Percentiles rank a stretch among this genome's conserved stretches.
phyloP scores from a whole-genome alignment of 2,329 filamentous ascomycete species.

The Cytospora mali region DNA sequence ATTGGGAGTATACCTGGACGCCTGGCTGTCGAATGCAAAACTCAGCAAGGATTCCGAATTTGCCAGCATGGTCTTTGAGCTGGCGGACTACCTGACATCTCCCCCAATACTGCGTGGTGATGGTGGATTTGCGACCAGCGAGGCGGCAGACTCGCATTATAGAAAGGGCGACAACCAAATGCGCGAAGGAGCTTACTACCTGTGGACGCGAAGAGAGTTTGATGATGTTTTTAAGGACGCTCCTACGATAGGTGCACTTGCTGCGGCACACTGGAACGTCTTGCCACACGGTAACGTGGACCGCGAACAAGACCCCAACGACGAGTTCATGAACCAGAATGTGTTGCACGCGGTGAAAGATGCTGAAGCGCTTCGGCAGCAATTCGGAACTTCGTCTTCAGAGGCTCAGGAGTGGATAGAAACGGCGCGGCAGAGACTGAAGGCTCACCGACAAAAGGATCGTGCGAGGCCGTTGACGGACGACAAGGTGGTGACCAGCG shows the following conservation, averaged over 20 bases:
- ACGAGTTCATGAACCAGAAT: slow-evolving; percentile 94
- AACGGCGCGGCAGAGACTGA: slow-evolving; percentile 68
- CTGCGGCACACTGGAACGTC: slow-evolving; percentile 84
- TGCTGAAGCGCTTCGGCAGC: slow-evolving; percentile 68
- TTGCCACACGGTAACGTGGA: slow-evolving; percentile 83
- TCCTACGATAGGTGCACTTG: slow-evolving; percentile 66
- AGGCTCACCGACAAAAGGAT: slow-evolving; percentile 71
- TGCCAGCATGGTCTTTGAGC: slow-evolving; percentile 75
- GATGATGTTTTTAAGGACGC: slow-evolving; percentile 66
- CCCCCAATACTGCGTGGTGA: slow-evolving; percentile 65
- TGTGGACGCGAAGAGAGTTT: slow-evolving; percentile 90
- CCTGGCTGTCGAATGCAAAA: slow-evolving; percentile 63
- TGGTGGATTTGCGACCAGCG: slow-evolving; percentile 84
- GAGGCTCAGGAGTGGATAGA: slow-evolving; percentile 70
- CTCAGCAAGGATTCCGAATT: slow-evolving; percentile 65
- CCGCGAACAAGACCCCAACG: slow-evolving; percentile 80
- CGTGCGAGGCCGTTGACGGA: slow-evolving; percentile 79
- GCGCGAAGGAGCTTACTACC: slow-evolving; percentile 89
- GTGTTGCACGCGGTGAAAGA: slow-evolving; percentile 75
- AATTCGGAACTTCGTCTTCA: slow-evolving; percentile 71
- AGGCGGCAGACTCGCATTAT: slow-evolving; percentile 85
- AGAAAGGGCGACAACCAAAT: slow-evolving; percentile 76
- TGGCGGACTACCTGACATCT: slow-evolving; percentile 83
- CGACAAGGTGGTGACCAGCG: slow-evolving; percentile 83
- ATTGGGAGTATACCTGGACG: slow-evolving; percentile 81